Evolutionary conservation across 805 yeast genomes (phyloP).

Genomic region (Wickerhamomyces bovis): DNA sequence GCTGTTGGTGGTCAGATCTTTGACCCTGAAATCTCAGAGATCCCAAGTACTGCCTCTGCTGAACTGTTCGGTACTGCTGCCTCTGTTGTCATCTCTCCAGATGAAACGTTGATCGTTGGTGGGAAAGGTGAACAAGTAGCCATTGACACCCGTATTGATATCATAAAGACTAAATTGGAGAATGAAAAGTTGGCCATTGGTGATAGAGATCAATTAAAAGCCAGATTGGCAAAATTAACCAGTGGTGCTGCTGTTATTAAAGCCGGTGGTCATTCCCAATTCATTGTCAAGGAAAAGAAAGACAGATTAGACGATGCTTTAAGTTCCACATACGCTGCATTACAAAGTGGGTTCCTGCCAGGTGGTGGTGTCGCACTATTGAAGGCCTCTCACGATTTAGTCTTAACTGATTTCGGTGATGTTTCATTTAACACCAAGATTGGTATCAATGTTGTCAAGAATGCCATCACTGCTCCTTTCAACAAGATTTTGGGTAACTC

Average conservation of each 20-base stretch:
- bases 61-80: slow-evolving; percentile 91
- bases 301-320: slow-evolving; percentile 98
- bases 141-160: slow-evolving; percentile 85
- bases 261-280: slow-evolving; percentile 96
- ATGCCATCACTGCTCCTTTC: slow-evolving; percentile 94
- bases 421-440: slow-evolving; percentile 81
- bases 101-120: slow-evolving; percentile 88
- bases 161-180: slow-evolving; percentile 76
- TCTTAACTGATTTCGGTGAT: slow-evolving; percentile 66
- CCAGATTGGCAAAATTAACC: slow-evolving; percentile 91
- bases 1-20: slow-evolving; percentile 83
- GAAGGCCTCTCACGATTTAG: slow-evolving; percentile 80
- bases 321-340: slow-evolving; percentile 98
- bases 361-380: slow-evolving; percentile 99
- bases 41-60: slow-evolving; percentile 89
- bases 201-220: slow-evolving; percentile 95
- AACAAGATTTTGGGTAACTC: slow-evolving; percentile 94
- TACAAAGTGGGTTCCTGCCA: slow-evolving; percentile 96
- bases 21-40: slow-evolving; percentile 90
- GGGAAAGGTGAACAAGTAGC: slow-evolving; percentile 85
- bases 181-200: slow-evolving; percentile 72
- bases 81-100: slow-evolving; percentile 87
- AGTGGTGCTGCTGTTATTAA: slow-evolving; percentile 98
- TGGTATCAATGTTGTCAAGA: slow-evolving; percentile 88
- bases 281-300: slow-evolving; percentile 99